These are phyloP conservation scores for Datura wrightii DNA, from an alignment of 257 asterid species.

Conservation along the genomic window DNA sequence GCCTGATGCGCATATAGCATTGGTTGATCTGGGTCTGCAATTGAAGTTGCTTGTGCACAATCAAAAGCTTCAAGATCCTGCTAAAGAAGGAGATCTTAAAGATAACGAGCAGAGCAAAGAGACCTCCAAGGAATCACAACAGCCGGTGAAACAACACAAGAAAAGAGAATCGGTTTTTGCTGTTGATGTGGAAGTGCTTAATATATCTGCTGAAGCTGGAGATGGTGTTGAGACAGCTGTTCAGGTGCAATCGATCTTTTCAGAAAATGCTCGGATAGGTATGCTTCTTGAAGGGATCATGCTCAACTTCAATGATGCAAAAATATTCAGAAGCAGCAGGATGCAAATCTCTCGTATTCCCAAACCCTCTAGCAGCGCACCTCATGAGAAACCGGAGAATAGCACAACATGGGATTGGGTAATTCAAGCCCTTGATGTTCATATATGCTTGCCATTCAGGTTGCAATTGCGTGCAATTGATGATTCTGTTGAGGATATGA, in stretches of 20 bases:
- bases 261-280: slow-evolving; percentile 98
- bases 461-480: slow-evolving; percentile 97
- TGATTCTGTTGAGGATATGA: slow-evolving; percentile 95
- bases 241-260: slow-evolving; percentile 94
- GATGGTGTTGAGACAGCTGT: slow-evolving; percentile 93
- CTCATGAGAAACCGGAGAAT: slow-evolving; percentile 61
- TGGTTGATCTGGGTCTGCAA: slow-evolving; percentile 82
- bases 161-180: slow-evolving; percentile 92
- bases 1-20: slow-evolving; percentile 89
- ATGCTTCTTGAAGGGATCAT: slow-evolving; percentile 94
- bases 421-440: slow-evolving; percentile 96
- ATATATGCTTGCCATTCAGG: slow-evolving; percentile 89
- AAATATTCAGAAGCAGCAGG: slow-evolving; percentile 89
- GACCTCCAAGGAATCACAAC: slow-evolving; percentile 48
- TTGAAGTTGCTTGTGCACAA: slow-evolving; percentile 69
- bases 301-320: slow-evolving; percentile 72
- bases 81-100: slow-evolving; percentile 50
- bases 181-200: slow-evolving; percentile 89
- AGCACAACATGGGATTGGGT: slow-evolving; percentile 95
- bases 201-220: slow-evolving; percentile 93
- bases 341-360: slow-evolving; percentile 99
- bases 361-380: slow-evolving; percentile 58
- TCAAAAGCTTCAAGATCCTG: slow-evolving; percentile 65
- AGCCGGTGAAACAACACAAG: slow-evolving; percentile 62
- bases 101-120: slow-evolving; percentile 57